Evolutionary conservation across 257 asterid genomes (phyloP), one percentile per base, ranked within the genome.

Genomic region (Leonotis leonurus): DNA sequence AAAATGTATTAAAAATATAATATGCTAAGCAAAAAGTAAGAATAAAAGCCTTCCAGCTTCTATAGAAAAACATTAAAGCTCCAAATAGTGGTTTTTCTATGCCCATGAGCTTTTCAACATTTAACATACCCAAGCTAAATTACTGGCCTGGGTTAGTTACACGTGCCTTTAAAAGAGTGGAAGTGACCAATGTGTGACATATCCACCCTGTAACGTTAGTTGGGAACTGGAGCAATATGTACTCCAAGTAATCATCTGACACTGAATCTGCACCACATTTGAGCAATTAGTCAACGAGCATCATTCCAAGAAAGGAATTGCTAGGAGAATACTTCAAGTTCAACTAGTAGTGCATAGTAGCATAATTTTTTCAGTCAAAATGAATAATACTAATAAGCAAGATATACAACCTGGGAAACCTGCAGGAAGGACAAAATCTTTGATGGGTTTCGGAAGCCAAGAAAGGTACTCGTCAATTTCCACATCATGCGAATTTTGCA

Each of bases 161-260:
- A 80, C 89, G 8, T 83, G 85, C 99, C 99, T 85, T 87, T 82
- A 92, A 68, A 71, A 92, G 99, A 79, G 91, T 89, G 44, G 99
- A 92, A 44, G 97, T 89, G 71, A 92, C 97, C 83, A 89, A 70
- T 5, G 97, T 85, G 68, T 83, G 90, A 72, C 99, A 89, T 72
- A 92, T 92, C 99, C 99, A 92, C 30, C 92, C 99, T 0, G 99
- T 92, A 22, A 92, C 91, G 75, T 92, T 89, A 64, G 99, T 92
- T 40, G 99, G 99, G 71, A 89, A 86, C 83, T 86, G 96, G 67
- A 85, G 89, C 85, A 89, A 73, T 76, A 92, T 86, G 80, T 89
- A 89, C 41, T 81, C 91, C 88, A 92, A 83, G 80, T 92, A 92
- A 79, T 92, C 99, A 60, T 86, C 94, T 27, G 99, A 86, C 57